Evolutionary conservation across 176 grass and related monocot species (phyloP), one percentile per base, ranked within the genome.

Genomic region (Tillandsia fasciculata): DNA sequence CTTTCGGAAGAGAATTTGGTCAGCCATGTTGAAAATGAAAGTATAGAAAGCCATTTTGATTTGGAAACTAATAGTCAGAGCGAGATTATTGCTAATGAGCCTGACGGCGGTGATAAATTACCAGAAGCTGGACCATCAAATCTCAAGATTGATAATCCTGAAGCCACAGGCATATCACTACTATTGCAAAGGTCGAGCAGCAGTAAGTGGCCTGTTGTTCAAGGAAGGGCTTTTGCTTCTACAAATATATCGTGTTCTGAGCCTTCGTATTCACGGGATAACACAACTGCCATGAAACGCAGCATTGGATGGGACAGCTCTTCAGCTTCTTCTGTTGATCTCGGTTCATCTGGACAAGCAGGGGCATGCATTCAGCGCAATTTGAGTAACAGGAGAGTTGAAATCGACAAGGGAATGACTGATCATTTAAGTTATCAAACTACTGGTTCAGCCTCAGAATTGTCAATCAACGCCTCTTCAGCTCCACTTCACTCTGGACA

Each of bases 241-340:
- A 69, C 79, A 65, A 87, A 81, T 72, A 81, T 87, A 70, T 75
- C 88, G 65, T 86, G 69, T 77, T 84, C 80, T 17, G 88, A 96
- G 70, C 83, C 85, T 10, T 96, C 78, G 75, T 92, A 83, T 63
- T 71, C 74, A 51, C 83, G 89, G 79, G 88, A 82, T 80, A 73
- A 76, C 80, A 72, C 59, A 47, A 89, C 72, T 87, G 77, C 74
- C 69, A 86, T 91, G 82, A 92, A 87, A 70, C 81, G 74, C 65
- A 96, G 88, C 75, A 76, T 83, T 83, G 88, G 83, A 52, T 49
- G 81, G 13, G 78, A 88, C 64, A 84, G 85, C 70, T 90, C 89
- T 80, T 90, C 89, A 67, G 82, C 77, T 71, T 79, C 81, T 63
- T 97, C 94, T 61, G 79, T 87, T 65, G 94, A 97, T 90, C 77